Evolutionary conservation across 2,329 filamentous ascomycete genomes (phyloP), one percentile per base, ranked within the genome.

Genomic region (Beauveria sp.): DNA sequence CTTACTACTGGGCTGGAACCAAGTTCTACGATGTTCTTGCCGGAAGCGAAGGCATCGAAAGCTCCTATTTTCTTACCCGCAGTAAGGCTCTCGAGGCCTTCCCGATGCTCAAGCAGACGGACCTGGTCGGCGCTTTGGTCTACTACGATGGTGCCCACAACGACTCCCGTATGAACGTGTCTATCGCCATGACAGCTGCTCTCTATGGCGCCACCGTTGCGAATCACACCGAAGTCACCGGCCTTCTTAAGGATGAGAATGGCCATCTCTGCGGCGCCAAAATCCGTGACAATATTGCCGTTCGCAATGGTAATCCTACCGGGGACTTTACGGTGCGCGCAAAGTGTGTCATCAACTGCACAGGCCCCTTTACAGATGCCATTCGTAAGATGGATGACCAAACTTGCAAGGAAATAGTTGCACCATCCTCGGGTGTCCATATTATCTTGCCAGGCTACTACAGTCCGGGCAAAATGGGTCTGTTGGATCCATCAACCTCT

Each of bases 121-220:
- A 88, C 65, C 78, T 96, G 16, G 83, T 92, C 50, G 91, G 91
- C 63, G 90, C 91, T 62, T 77, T 96, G 69, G 91, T 96, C 26
- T 96, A 96, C 79, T 96, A 96, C 72, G 91, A 96, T 76, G 91
- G 91, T 67, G 90, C 90, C 34, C 91, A 96, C 76, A 96, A 96
- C 70, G 91, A 96, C 73, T 94, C 91, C 22, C 85, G 91, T 55
- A 96, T 96, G 91, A 96, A 96, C 70, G 88, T 94, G 30, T 92
- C 90, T 9, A 80, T 96, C 61, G 91, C 90, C 22, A 90, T 93
- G 85, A 96, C 91, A 20, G 90, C 91, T 61, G 90, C 91, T n/a
- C 77, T 96, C 48, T 96, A 94, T 71, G 91, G 91, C 37, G 85
- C 86, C 60, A 96, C 90, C 4, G 84, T 94, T 44, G 84, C 91